Base-by-base conservation (phyloP, 345 rosid species). In the Pseudoturritis turrita region DNA sequence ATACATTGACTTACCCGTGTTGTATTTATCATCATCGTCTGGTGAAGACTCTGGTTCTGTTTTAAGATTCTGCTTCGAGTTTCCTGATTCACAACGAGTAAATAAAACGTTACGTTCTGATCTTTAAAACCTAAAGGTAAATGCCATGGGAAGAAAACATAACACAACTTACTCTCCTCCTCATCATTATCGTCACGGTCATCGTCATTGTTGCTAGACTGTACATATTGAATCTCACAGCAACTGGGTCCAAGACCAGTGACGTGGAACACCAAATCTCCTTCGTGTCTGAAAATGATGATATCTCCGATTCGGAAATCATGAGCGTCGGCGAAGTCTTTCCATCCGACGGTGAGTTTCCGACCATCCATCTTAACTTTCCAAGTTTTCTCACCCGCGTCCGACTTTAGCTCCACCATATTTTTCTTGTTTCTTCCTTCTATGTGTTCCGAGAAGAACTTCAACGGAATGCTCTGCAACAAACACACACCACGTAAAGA, bases 251-350 rank as follows among this genome's bases (percentile, higher is more conserved):
- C 56, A 19, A 63, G 46, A 18, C 55, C 68, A 1, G 44, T 18
- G 55, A 63, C 68, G 55, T 45, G 55, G 28, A 63, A 63, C 28
- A 63, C 55, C 12, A 63, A 46, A 33, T 63, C 43, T 31, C 68
- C 68, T 10, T 46, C 56, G 41, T 63, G 26, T 63, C 29, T 18
- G 29, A 63, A 63, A 46, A 63, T 6, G 26, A 63, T 7, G 9
- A 63, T 6, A 28, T 63, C 68, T 12, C 40, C 17, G 40, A 21
- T 21, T 10, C 56, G 44, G 11, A 63, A 63, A 19, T 41, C 66
- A n/a, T 61, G 66, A 8, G 33, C 66, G 3, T 6, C 23, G 1
- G 51, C 51, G 36, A 41, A 61, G 2, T 61, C 66, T 41, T 61
- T 41, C 66, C 66, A 61, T 5, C 51, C 66, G 4, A 5, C 37